Evolutionary conservation across 371 early-diverging fungal species (phyloP).

Genomic region (Mucor saturninus): DNA sequence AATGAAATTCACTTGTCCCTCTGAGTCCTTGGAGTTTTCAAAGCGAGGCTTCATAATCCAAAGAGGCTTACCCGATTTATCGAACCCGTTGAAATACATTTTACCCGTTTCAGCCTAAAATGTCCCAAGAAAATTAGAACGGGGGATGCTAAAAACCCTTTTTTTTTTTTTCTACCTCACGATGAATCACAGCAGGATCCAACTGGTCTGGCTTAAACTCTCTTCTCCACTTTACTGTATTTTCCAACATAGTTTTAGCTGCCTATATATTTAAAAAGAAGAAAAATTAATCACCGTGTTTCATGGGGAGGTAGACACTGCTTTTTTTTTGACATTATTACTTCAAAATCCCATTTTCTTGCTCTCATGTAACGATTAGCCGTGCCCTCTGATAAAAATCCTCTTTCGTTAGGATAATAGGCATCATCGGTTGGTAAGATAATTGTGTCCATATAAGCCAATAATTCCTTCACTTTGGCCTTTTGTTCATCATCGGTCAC

Average conservation of each 20-base stretch:
- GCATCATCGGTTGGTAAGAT: constrained; percentile 45
- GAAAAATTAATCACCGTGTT: not conserved
- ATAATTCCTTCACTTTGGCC: constrained; percentile 43
- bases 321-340: constrained; percentile 10
- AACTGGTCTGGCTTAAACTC: constrained; percentile 71
- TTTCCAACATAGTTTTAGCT: constrained; percentile 62
- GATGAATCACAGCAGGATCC: constrained; percentile 62
- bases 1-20: constrained; percentile 69
- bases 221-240: constrained; percentile 75
- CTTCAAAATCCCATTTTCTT: constrained; percentile 63
- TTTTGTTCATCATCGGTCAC: constrained; percentile 52
- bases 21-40: constrained; percentile 77
- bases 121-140: too few species aligned
- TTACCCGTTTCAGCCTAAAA: constrained; percentile 72
- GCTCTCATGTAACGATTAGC: constrained; percentile 77
- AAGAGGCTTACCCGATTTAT: constrained; percentile 61
- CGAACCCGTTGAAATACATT: constrained; percentile 72
- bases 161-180: constrained; percentile 24
- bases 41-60: constrained; percentile 67
- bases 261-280: constrained; percentile 22
- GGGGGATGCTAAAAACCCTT: too few species aligned
- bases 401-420: constrained; percentile 46
- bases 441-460: constrained; percentile 52
- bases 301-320: too few species aligned
- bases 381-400: constrained; percentile 53